Evolutionary conservation across 495 filamentous ascomycete species (phyloP), one percentile per base, ranked within the genome.

Genomic region (Trichoderma virens): DNA sequence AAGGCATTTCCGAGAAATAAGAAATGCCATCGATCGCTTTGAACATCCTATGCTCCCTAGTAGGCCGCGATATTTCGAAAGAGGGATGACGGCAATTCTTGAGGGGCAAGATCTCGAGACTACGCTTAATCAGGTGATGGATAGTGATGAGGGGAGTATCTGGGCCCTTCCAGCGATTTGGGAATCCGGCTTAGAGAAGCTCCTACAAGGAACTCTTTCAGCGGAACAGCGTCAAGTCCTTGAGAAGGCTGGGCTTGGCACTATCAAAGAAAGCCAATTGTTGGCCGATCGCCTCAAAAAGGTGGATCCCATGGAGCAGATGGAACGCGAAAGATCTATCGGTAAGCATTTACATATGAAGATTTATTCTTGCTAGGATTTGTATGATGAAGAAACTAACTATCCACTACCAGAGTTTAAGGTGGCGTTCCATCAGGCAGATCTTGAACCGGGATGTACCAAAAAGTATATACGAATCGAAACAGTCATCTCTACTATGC

Each of bases 361-460:
- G 60, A 60, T 31, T 32, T 13, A 35, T 3, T 63, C 51, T 61
- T 80, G 78, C 74, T 18, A 20, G 8, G 3, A 14, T 5, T 13
- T 30, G 25, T 11, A 56, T 20, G 18, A 9, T 16, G 51, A 56
- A 4, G 41, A 56, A 14, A 18, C 51, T 56, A 14, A 56, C 30
- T 13, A 8, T 30, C 9, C 18, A n/a, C 11, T 11, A 27, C 3
- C 23, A 61, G 59, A 25, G 23, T 76, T 79, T 62, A 76, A 80
- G 34, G 66, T 75, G 62, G 68, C 68, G 39, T 81, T 77, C 68
- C 79, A 80, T 60, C 66, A 68, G 23, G 77, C 70, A 20, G 79
- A 82, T 65, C 64, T 82, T 2, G 75, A 74, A 39, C 76, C 78
- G 0, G 73, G 74, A 7, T 74, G 74, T 0, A 70, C 70, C 14